Evolutionary conservation across 2,329 filamentous ascomycete species (phyloP).

Genomic region (Metarhizium robertsii): DNA sequence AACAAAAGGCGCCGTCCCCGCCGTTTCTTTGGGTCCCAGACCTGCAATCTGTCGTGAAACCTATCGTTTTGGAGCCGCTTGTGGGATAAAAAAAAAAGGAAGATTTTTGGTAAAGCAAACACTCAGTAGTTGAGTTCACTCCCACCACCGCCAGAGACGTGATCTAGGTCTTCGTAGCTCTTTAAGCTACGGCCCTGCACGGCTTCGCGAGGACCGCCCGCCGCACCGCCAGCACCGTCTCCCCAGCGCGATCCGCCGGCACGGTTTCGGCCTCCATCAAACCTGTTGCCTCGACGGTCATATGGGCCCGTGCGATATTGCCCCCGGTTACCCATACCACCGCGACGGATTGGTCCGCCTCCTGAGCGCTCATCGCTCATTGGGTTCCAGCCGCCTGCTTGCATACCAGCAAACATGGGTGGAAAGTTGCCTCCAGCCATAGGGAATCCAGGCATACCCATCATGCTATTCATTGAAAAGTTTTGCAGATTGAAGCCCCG

Average conservation of each 20-base stretch:
- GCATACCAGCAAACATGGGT: slow-evolving; percentile 45
- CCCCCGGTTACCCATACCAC: slow-evolving; percentile 42
- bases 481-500: slow-evolving; percentile 83
- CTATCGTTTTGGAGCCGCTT: background rate
- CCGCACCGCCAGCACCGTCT: slow-evolving; percentile 65
- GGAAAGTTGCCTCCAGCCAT: slow-evolving; percentile 37
- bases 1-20: background rate
- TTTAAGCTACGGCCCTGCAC: slow-evolving; percentile 88
- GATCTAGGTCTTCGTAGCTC: slow-evolving; percentile 96
- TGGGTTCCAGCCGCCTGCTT: slow-evolving; percentile 40
- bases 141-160: slow-evolving; percentile 62
- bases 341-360: slow-evolving; percentile 60
- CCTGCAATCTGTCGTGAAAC: background rate
- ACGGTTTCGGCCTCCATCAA: slow-evolving; percentile 42
- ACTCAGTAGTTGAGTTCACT: slow-evolving; percentile 81
- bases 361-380: slow-evolving; percentile 47
- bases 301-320: slow-evolving; percentile 63
- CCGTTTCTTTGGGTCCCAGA: background rate
- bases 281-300: slow-evolving; percentile 54
- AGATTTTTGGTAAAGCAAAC: background rate
- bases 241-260: slow-evolving; percentile 54
- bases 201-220: slow-evolving; percentile 80
- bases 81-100: slow-evolving; percentile 2
- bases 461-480: slow-evolving; percentile 51
- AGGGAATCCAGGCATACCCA: slow-evolving; percentile 52